Base-by-base conservation (phyloP, 129 eudicot genomes). In the Pulicaria dysenterica region DNA sequence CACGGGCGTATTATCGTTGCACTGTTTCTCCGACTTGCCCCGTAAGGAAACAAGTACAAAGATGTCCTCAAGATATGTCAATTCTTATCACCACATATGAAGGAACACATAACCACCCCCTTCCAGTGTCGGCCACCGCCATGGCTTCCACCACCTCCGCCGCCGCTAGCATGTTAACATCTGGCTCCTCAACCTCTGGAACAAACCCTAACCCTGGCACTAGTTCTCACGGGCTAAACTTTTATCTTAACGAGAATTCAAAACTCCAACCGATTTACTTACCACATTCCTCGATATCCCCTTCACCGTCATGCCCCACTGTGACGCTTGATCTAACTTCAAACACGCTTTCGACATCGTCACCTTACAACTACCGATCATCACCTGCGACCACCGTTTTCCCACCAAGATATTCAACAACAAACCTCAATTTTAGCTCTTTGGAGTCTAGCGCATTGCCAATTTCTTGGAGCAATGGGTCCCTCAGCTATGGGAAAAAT, bases 71-170 rank as follows among this genome's bases (percentile, higher is more conserved):
- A 59, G 97, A 92, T 69, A 88, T 92, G 89, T 86, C 97, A 8
- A 89, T 92, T 41, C 58, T 92, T 79, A 92, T 83, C 79, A 92
- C 97, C 10, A 92, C 97, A 11, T 92, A 92, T 14, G 97, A 92
- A 86, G 97, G 97, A 41, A 85, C 94, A 51, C 97, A 92, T 73
- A 92, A 86, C 89, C 97, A 92, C 71, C 87, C 89, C 14, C 97
- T 92, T 60, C 83, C 97, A 0, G 57, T 83, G 11, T 80, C 96
- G 0, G 97, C 97, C 86, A 89, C 96, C n/a, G 91, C 96, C 4
- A 90, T 88, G 90, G 96, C 98, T 0, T 85, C 97, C 76, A 93
- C 93, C 79, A 89, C 96, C 9, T 82, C 98, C 1, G 96, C 96
- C 0, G 95, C 98, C 6, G 95, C 95, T 5, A 70, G 72, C 55